phyloP scores from a whole-genome alignment of 768 basidiomycete species.

The Holtermannia corniformis region DNA sequence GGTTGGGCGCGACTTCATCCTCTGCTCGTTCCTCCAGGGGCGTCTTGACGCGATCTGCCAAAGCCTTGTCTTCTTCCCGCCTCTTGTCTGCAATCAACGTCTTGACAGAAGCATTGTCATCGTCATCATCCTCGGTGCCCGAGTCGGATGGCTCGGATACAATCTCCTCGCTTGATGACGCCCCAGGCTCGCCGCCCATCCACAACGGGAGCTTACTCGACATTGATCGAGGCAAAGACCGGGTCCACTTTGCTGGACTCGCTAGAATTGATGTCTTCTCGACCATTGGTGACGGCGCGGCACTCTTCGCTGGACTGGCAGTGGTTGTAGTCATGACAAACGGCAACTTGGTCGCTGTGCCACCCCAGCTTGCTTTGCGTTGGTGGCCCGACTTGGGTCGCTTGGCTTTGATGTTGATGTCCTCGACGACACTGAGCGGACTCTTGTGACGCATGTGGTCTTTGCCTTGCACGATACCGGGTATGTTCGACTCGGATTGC shows the following conservation, averaged over 20 bases:
- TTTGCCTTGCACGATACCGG: slow-evolving; percentile 65
- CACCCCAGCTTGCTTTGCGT: slow-evolving; percentile 47
- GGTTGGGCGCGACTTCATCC: slow-evolving; percentile 9
- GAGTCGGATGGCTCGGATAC: slow-evolving; percentile 4
- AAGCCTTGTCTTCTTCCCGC: slow-evolving; percentile 61
- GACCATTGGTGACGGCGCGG: slow-evolving; percentile 6
- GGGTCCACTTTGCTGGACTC: slow-evolving; percentile 13
- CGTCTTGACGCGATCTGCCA: slow-evolving; percentile 55
- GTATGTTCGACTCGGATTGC: slow-evolving; percentile 71
- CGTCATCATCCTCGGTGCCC: slow-evolving; percentile 52
- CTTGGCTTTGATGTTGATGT: slow-evolving; percentile 48
- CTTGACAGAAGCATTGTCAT: slow-evolving; percentile 47
- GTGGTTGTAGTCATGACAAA: slow-evolving; percentile 3
- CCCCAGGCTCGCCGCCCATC: slow-evolving; percentile 7
- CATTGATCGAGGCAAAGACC: slow-evolving; percentile 20
- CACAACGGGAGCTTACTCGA: slow-evolving; percentile 27
- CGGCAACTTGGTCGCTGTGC: slow-evolving; percentile 27
- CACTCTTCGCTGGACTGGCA: not conserved
- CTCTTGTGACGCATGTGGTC: slow-evolving; percentile 82
- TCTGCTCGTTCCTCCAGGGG: slow-evolving; percentile 35
- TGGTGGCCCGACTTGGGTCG: slow-evolving; percentile 16
- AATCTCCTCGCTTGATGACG: not conserved
- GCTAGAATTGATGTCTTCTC: slow-evolving; percentile 6
- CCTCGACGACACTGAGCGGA: slow-evolving; percentile 83
- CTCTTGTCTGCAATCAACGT: slow-evolving; percentile 32